Base-by-base conservation (phyloP, 352 stramenopile species). In the Phytopythium vexans region DNA sequence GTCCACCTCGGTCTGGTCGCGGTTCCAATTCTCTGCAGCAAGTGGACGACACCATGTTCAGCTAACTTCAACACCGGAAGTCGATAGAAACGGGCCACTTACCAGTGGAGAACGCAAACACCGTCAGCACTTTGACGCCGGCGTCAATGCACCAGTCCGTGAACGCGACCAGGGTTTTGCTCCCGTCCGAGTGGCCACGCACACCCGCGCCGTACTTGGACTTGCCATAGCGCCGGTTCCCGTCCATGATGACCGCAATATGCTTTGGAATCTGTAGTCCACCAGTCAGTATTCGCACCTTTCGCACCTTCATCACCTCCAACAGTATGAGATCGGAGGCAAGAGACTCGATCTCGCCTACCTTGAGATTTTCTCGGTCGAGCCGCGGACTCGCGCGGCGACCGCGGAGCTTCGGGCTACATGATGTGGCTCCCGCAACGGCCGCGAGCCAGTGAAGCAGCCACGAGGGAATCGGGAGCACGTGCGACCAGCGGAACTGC, bases 161-260 rank as follows among this genome's bases (percentile, higher is more conserved):
- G 69, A 99, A 98, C 40, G 97, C 78, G 8, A 97, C 91, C 14
- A 99, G 76, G 57, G 92, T 98, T 72, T 89, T 94, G 55, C 91
- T 97, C 39, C 97, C 97, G 58, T 98, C 94, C 62, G 87, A 92
- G 66, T 99, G 97, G 44, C 97, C 97, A 64, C 76, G 70, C 36
- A 94, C 67, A 1, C 80, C 75, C 0, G 72, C 60, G 27, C 86
- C 86, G 56, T 94, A 93, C 38, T 80, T 90, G 14, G 57, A 72
- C 54, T 91, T 94, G 4, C 95, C 94, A 73, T 96, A 98, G 49
- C 96, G 88, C 35, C 92, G 87, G 63, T 99, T 99, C 38, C 96
- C 96, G 59, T 99, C 96, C 77, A 98, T 98, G 59, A 99, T 97
- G 48, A 98, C 88, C 0, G 94, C 96, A 15, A 99, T 86, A 52